Evolutionary conservation across 768 basidiomycete species (phyloP), one percentile per base, ranked within the genome.

Genomic region (Mycena venus): DNA sequence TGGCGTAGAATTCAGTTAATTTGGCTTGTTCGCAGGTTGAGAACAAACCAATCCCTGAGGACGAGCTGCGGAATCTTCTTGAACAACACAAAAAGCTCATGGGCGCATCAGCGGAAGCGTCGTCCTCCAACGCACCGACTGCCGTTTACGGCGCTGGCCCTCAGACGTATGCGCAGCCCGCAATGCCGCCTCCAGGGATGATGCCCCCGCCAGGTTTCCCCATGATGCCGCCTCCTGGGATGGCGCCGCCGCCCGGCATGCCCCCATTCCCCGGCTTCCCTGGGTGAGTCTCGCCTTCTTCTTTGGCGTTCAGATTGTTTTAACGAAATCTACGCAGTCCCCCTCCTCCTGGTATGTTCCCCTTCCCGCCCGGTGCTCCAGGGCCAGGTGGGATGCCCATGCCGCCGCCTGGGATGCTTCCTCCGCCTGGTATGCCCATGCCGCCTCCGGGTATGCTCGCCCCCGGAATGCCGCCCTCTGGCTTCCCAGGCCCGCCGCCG

Each of bases 41-140:
- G 76, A 95, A 96, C 78, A 89, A 90, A 4, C 88, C 92, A 1
- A 83, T 99, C 6, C 90, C 93, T 1, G 95, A 98, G 78, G 94
- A 94, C 0, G 95, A 99, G 79, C 88, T 99, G 21, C 91, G 90
- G 73, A 92, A 93, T 0, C 95, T 97, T 82, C 89, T 99, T 4
- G 92, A 91, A 66, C 95, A 96, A 2, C 98, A 99, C 84, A 96
- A 93, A 82, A 94, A 94, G 9, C 88, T 99, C 53, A 99, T 99
- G 98, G 94, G 95, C 29, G 88, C 85, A 10, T 83, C 83, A 27
- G 85, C 87, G 10, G 81, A 84, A 25, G 76, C 84, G 9, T 83
- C 88, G 17, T 76, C 85, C 17, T 79, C 86, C 2, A 79, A 85
- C 14, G 85, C 15, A 85, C 85, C 75, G 66, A 72, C 63, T 56